Conservation (phyloP, 2,329 filamentous ascomycete species). For the Sporothrix protearum region DNA sequence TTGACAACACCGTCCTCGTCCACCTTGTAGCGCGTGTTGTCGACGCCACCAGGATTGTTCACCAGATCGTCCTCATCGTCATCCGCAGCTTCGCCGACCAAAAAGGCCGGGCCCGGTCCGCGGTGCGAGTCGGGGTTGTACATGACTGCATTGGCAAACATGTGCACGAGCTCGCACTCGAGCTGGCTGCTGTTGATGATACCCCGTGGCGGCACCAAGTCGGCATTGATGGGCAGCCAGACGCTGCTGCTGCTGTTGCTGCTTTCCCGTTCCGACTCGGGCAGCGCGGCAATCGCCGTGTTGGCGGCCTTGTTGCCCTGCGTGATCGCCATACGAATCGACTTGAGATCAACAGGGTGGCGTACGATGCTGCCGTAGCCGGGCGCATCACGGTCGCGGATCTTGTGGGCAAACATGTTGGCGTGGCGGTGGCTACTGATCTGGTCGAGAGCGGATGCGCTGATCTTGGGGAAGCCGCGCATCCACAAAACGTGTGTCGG, state of each 20-base stretch:
- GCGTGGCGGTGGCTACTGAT: conserved; percentile 73
- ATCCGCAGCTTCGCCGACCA: conserved; percentile 42
- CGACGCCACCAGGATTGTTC: conserved; percentile 32
- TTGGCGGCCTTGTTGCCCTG: conserved; percentile 65
- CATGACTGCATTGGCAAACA: conserved; percentile 99
- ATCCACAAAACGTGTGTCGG: conserved; percentile 71
- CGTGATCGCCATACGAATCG: conserved; percentile 70
- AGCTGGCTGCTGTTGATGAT: conserved; percentile 93
- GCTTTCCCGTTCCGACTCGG: conserved; percentile 51
- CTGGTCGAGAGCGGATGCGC: conserved; percentile 68
- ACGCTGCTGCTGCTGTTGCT: conserved; percentile 36
- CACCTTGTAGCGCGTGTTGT: conserved; percentile 57
- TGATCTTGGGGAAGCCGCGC: conserved; percentile 70
- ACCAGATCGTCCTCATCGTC: conserved; percentile 35
- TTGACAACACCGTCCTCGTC: conserved; percentile 85
- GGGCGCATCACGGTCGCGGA: conserved; percentile 71
- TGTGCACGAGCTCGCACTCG: conserved; percentile 88
- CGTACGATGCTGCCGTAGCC: conserved; percentile 72
- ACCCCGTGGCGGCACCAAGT: conserved; percentile 77
- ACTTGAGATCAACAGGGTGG: conserved; percentile 72
- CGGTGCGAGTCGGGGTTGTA: conserved; percentile 83
- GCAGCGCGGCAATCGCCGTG: conserved; percentile 57
- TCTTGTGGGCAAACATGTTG: conserved; percentile 72
- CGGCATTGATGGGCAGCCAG: conserved; percentile 66
- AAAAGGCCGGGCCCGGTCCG: conserved; percentile 62